Percentiles rank a stretch among this genome's conserved stretches.
These are phyloP conservation scores for Globisporangium canariense DNA, from an alignment of 352 stramenopile species.

Conservation along the genomic window DNA sequence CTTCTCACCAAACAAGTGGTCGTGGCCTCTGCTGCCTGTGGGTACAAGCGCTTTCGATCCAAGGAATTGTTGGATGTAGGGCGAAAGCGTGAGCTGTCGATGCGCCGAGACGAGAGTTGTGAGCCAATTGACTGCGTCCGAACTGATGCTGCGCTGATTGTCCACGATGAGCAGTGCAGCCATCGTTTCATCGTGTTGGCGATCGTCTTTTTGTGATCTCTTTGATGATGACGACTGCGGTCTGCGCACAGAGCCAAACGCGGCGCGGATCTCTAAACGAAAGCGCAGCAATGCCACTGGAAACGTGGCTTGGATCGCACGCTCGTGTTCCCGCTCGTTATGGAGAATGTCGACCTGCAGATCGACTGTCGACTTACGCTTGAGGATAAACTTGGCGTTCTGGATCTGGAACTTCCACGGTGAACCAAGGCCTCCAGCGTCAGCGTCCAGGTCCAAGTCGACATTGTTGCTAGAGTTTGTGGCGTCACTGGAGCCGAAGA, in stretches of 20 bases:
- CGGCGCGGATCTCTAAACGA: not conserved
- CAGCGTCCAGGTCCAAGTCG: not conserved
- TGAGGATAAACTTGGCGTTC: constrained; percentile 5
- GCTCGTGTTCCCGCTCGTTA: constrained; percentile 5
- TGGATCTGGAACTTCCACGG: constrained; percentile 5
- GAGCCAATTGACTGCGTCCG: not conserved
- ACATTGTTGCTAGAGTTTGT: not conserved
- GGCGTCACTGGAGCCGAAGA: not conserved
- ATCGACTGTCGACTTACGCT: not conserved
- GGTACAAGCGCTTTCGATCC: not conserved
- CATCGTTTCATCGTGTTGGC: not conserved
- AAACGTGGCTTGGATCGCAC: constrained; percentile 5
- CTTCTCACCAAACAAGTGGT: not conserved
- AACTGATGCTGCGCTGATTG: not conserved
- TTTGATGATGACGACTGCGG: not conserved
- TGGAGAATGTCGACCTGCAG: constrained; percentile 6
- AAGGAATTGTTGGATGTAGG: constrained; percentile 9
- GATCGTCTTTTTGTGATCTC: not conserved
- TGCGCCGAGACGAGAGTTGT: not conserved
- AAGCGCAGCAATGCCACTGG: not conserved
- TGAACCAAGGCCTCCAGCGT: not conserved
- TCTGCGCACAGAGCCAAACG: not conserved
- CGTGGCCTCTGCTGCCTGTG: not conserved
- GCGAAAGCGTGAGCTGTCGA: constrained; percentile 3
- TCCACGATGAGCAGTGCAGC: constrained; percentile 4